Evolutionary conservation across 306 rosid genomes (phyloP), one percentile per base, ranked within the genome.

Genomic region (Medicago arabica): DNA sequence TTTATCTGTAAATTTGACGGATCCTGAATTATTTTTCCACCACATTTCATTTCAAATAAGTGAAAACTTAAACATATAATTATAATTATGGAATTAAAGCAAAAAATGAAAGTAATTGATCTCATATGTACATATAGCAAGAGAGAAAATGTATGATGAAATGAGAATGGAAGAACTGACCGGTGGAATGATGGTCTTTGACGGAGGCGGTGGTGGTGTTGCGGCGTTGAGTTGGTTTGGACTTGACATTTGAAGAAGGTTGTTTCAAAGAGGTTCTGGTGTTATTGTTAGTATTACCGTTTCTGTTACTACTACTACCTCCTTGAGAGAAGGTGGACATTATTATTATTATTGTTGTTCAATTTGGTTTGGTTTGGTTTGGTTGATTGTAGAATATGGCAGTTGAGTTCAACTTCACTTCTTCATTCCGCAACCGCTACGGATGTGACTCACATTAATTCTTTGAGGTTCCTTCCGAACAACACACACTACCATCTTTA

Each of bases 151-250:
- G 36, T 28, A 28, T 28, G 34, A 2, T 3, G 5, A 31, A 31
- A 31, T 31, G 82, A 72, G 57, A 60, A 49, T 2, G 46, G 43
- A 39, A 14, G 53, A 46, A 91, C 84, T 62, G 6, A 96, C 98
- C 94, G 75, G 93, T 84, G 34, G 85, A 57, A 75, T 86, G 89
- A 75, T 88, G 89, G 76, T 89, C 92, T 83, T 90, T 95, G 81
- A 75, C 34, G 28, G 43, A 91, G 31, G 96, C 83, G 84, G 88
- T 87, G 71, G 96, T 86, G 83, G 89, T 85, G 68, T 76, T 96
- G 36, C 99, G 98, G 75, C 98, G 96, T 61, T 87, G 90, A 67
- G 81, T 71, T 77, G 90, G 80, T 83, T 90, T 96, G 8, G 97
- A 86, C 83, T 96, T 96, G 57, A 81, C 79, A 18, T 83, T 65